phyloP scores from a whole-genome alignment of 2,329 filamentous ascomycete species.

The Sordariomycetes sp. region DNA sequence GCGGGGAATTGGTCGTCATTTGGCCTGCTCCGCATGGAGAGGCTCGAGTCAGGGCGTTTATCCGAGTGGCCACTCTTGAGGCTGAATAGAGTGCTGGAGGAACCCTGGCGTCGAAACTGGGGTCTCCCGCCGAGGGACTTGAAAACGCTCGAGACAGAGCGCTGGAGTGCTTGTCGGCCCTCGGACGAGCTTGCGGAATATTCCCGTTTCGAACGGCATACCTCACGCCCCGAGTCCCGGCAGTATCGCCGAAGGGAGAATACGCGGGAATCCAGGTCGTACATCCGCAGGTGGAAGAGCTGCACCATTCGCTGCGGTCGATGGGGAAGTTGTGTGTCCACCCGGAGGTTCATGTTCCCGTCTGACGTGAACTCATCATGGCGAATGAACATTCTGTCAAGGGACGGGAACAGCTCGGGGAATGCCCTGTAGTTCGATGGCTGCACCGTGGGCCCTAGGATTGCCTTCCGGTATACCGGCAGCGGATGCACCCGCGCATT shows the following conservation, averaged over 20 bases:
- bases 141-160: constrained; percentile 6
- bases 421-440: constrained; percentile 22
- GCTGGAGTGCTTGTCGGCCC: constrained; percentile 2
- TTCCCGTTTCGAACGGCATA: constrained; percentile 74
- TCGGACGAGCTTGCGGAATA: constrained; percentile 31
- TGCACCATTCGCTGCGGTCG: constrained; percentile 40
- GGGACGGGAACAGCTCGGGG: constrained; percentile 74
- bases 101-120: constrained; percentile 1
- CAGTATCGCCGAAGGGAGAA: constrained; percentile 90
- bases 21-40: not conserved
- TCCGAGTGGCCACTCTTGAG: constrained; percentile 1
- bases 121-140: constrained; percentile 3
- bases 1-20: not conserved
- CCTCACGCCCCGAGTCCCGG: constrained; percentile 83
- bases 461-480: constrained; percentile 33
- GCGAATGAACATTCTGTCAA: constrained; percentile 67
- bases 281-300: constrained; percentile 92
- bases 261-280: constrained; percentile 74
- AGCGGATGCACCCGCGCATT: constrained; percentile 35
- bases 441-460: constrained; percentile 1
- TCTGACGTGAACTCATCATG: constrained; percentile 87
- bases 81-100: constrained; percentile 3
- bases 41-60: constrained; percentile 1
- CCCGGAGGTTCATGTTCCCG: constrained; percentile 91
- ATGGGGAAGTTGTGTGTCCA: constrained; percentile 51